These are phyloP conservation scores for Carpinus viminea DNA, from an alignment of 306 rosid species.

Conservation along the genomic window DNA sequence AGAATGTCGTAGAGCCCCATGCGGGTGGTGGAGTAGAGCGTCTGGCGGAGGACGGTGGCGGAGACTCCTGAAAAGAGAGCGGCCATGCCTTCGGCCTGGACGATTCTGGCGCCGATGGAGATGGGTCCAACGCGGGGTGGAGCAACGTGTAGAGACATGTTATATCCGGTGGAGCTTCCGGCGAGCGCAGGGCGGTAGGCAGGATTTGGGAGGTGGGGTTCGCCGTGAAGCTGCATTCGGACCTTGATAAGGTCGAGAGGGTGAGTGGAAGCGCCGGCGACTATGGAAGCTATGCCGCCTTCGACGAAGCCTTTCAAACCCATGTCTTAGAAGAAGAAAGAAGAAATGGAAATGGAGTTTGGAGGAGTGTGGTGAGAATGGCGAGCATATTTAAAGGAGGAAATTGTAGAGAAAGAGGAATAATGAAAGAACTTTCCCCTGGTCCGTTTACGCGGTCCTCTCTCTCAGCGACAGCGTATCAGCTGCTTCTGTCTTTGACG, in stretches of 20 bases:
- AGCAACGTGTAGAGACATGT: neutral
- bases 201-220: neutral
- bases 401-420: no score
- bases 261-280: conserved; percentile 24
- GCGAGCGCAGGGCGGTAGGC: conserved; percentile 3
- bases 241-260: conserved; percentile 25
- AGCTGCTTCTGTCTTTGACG: no score
- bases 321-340: neutral
- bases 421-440: no score
- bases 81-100: conserved; percentile 2
- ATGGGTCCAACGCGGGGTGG: neutral
- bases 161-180: neutral
- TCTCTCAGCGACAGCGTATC: no score
- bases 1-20: conserved; percentile 26
- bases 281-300: conserved; percentile 20
- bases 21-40: conserved; percentile 24
- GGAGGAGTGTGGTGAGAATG: neutral
- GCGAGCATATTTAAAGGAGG: neutral
- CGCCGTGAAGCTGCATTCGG: conserved; percentile 27
- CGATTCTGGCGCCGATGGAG: conserved; percentile 3
- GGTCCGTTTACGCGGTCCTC: neutral
- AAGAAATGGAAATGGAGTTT: no score
- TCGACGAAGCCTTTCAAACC: conserved; percentile 21
- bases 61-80: conserved; percentile 26
- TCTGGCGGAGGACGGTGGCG: conserved; percentile 18